Evolutionary conservation across 176 grass and related monocot genomes (phyloP).

Genomic region (Triticum urartu): DNA sequence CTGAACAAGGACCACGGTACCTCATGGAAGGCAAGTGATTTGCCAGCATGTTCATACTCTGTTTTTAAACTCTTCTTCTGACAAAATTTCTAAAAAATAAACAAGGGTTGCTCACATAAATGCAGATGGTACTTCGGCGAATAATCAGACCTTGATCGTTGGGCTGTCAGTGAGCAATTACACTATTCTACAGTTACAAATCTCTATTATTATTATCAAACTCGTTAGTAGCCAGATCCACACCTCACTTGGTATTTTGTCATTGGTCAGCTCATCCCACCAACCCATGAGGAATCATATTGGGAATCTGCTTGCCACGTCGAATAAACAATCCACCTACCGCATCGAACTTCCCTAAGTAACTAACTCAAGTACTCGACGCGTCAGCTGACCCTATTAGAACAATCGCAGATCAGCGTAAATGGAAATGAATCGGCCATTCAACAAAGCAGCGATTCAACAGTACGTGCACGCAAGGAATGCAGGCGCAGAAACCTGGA

Average conservation of each 20-base stretch:
- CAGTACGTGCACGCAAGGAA: not conserved
- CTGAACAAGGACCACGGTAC: not conserved
- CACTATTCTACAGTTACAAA: not conserved
- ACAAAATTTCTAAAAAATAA: not conserved
- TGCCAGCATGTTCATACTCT: slow-evolving; percentile 12
- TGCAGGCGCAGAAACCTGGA: slow-evolving; percentile 34
- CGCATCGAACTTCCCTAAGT: not conserved
- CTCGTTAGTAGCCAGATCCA: slow-evolving; percentile 17
- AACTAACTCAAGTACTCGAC: not conserved
- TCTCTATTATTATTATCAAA: not conserved
- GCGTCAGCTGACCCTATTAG: not conserved
- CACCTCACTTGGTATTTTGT: not conserved
- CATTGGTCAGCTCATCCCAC: slow-evolving; percentile 25
- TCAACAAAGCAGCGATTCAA: not conserved
- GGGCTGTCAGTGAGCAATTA: not conserved
- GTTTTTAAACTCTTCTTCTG: not conserved
- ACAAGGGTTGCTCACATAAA: not conserved
- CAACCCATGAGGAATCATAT: slow-evolving; percentile 16
- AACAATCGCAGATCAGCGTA: not conserved
- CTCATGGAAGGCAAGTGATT: slow-evolving; percentile 26
- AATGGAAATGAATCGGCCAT: not conserved
- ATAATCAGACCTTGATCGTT: not conserved
- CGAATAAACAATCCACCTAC: slow-evolving; percentile 19
- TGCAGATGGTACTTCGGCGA: not conserved
- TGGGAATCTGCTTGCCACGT: slow-evolving; percentile 1